Base-by-base conservation (phyloP, 169 alveolate genomes). In the Condylostoma magnum region DNA sequence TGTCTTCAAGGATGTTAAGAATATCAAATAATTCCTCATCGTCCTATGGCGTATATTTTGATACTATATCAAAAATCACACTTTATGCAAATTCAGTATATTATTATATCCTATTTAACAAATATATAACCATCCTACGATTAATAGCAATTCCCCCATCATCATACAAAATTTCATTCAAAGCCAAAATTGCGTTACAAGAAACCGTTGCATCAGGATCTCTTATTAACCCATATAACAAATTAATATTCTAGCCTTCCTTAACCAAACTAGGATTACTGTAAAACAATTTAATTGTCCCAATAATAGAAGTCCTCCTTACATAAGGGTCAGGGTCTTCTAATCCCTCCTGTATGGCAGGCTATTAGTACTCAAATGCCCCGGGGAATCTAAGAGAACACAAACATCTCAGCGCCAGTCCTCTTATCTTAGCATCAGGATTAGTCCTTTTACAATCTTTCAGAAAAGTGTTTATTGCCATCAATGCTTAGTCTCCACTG, bases 41-140 rank as follows among this genome's bases (percentile, higher is more conserved):
- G 67, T 83, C 91, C 50, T 85, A 89, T 30, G 99, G 99, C 10
- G 77, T 70, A 86, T 94, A 96, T 69, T 93, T 92, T 30, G 98
- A 79, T 31, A 96, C 89, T 60, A 95, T 78, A 72, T 96, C 93
- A 65, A 98, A 85, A 47, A 97, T 90, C 20, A 89, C 92, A 54
- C 97, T 92, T 73, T 97, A 97, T 27, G 99, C 99, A 99, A 99
- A 98, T 89, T 98, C 99, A 77, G 90, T 94, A 86, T 97, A 96
- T 48, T 92, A 91, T 76, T 91, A 90, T 68, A 96, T 84, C 58
- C 94, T 84, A 69, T 84, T 86, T n/a, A 86, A 48, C 15, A 37
- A 27, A 38, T 88, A 90, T 57, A 92, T 89, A 20, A 95, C 91
- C 77, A 95, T 85, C 72, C 91, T 90, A 71, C 92, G 83, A 55